A percentile compares a stretch with the other conserved stretches of the same genome.
phyloP scores from a whole-genome alignment of 1,139 yeast genomes.

The Saccharomyces hybrid region DNA sequence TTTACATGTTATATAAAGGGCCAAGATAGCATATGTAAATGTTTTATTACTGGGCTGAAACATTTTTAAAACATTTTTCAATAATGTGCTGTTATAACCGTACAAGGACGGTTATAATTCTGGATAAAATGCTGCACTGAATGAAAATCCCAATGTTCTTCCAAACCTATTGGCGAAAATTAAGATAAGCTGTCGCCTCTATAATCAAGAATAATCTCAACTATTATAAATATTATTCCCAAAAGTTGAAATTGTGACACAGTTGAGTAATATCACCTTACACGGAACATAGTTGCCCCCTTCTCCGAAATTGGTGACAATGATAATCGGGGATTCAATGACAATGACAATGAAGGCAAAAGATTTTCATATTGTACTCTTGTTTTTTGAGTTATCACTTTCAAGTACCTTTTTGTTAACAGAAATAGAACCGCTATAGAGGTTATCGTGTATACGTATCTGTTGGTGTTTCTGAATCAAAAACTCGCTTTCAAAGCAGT shows the following conservation, averaged over 20 bases:
- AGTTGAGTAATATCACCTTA: not conserved
- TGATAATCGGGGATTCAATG: not conserved
- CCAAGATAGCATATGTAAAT: not conserved
- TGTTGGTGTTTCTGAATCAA: not conserved
- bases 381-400: not conserved
- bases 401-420: not conserved
- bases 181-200: not conserved
- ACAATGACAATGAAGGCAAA: not conserved
- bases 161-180: not conserved
- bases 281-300: not conserved
- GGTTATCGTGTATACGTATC: not conserved
- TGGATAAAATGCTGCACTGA: not conserved
- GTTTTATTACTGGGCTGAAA: not conserved
- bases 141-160: no score
- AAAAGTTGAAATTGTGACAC: not conserved
- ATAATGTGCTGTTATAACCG: not conserved
- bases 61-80: not conserved
- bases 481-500: not conserved
- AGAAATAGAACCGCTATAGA: not conserved
- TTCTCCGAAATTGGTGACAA: not conserved
- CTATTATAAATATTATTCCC: not conserved
- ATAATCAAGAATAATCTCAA: not conserved
- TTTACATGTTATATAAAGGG: not conserved
- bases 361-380: not conserved
- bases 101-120: not conserved